Percentiles rank a stretch among this genome's conserved stretches.
Evolutionary conservation across 495 filamentous ascomycete genomes (phyloP).

Genomic region (Hypoxylon fragiforme): DNA sequence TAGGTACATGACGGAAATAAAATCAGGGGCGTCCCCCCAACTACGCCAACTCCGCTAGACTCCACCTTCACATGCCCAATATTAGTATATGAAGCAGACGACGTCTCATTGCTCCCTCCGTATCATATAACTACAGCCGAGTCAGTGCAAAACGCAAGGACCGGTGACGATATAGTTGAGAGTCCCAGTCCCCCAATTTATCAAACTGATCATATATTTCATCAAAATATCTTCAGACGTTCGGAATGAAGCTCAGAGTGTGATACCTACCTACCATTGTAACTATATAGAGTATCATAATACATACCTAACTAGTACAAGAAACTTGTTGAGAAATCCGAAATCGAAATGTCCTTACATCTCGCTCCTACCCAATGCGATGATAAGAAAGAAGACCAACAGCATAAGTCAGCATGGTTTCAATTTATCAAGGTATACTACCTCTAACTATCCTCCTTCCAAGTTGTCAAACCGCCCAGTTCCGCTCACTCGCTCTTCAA

Average conservation of each 20-base stretch:
- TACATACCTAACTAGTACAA: too few relatives aligned
- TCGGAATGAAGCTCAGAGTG: too few relatives aligned
- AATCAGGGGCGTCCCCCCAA: slow-evolving; percentile 8
- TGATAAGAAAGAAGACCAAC: slow-evolving; percentile 29
- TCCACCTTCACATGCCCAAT: slow-evolving; percentile 29
- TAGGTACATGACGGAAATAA: background rate
- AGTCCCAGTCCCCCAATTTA: too few relatives aligned
- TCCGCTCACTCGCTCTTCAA: slow-evolving; percentile 36
- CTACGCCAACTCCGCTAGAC: slow-evolving; percentile 14
- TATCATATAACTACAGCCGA: slow-evolving; percentile 9
- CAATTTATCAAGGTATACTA: slow-evolving; percentile 42
- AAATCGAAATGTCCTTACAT: slow-evolving; percentile 22
- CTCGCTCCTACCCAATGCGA: slow-evolving; percentile 24
- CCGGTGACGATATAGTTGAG: background rate
- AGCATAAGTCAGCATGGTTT: slow-evolving; percentile 35
- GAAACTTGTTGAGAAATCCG: too few relatives aligned
- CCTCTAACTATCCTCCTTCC: background rate
- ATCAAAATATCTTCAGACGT: too few relatives aligned
- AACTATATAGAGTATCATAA: too few relatives aligned
- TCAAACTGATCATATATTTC: too few relatives aligned
- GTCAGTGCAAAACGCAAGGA: slow-evolving; percentile 10
- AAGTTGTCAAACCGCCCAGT: background rate
- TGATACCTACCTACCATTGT: too few relatives aligned
- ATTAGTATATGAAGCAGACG: slow-evolving; percentile 25
- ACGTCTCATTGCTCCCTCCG: slow-evolving; percentile 26